phyloP scores from a whole-genome alignment of 306 rosid genomes.

The Cicer cuneatum region DNA sequence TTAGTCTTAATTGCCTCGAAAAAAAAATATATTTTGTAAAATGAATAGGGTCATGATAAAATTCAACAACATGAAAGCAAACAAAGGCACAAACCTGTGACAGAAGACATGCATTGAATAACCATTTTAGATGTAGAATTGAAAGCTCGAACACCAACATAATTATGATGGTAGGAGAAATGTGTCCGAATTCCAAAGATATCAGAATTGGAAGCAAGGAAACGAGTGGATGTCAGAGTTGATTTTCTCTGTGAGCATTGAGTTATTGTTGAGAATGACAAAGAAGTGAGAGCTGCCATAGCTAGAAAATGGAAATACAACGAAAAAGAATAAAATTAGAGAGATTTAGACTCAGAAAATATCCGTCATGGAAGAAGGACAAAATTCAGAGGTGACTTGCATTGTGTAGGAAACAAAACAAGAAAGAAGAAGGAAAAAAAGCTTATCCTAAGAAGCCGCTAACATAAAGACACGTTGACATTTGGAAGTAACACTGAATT shows the following conservation, averaged over 20 bases:
- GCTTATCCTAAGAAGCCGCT: conserved; percentile 71
- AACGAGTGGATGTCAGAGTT: conserved; percentile 51
- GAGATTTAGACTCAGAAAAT: conserved; percentile 32
- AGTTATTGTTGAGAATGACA: conserved; percentile 64
- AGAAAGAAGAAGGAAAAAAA: conserved; percentile 35
- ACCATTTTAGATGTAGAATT: conserved; percentile 57
- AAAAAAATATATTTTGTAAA: no score
- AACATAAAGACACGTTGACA: conserved; percentile 53
- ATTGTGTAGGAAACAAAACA: conserved; percentile 41
- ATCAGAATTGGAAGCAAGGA: conserved; percentile 54
- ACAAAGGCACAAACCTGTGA: conserved; percentile 52
- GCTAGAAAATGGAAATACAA: neutral
- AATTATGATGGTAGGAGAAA: conserved; percentile 44
- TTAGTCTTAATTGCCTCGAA: neutral
- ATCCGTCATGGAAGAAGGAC: conserved; percentile 40
- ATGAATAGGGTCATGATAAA: neutral
- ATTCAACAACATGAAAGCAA: neutral
- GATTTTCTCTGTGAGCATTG: conserved; percentile 61
- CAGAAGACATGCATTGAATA: conserved; percentile 69
- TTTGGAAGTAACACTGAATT: neutral
- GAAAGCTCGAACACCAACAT: conserved; percentile 49
- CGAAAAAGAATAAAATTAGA: conserved; percentile 5
- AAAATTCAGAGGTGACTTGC: conserved; percentile 29
- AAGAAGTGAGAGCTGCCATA: conserved; percentile 79
- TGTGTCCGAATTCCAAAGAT: conserved; percentile 50